These are phyloP conservation scores for Bipolaris zeicola DNA, from an alignment of 2,329 filamentous ascomycete genomes.

Conservation along the genomic window DNA sequence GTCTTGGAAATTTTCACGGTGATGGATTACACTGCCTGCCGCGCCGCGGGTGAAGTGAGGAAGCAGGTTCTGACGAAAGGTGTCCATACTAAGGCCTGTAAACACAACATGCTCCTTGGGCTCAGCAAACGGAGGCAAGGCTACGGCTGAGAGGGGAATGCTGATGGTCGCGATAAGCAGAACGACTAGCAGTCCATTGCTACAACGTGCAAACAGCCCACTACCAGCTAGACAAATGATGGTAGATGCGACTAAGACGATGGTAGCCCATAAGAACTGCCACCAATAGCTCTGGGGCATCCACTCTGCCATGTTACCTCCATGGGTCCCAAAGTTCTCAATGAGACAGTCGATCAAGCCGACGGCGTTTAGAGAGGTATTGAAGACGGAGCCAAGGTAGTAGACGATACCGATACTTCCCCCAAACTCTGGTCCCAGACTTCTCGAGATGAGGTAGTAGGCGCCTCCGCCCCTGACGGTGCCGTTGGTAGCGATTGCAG, in stretches of 20 bases:
- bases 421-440: constrained; percentile 84
- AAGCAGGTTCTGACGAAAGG: constrained; percentile 74
- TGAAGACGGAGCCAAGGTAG: constrained; percentile 82
- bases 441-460: constrained; percentile 87
- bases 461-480: constrained; percentile 86
- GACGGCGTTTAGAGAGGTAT: constrained; percentile 85
- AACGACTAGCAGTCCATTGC: constrained; percentile 74
- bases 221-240: constrained; percentile 79
- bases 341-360: constrained; percentile 83
- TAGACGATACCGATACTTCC: constrained; percentile 87
- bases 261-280: constrained; percentile 75
- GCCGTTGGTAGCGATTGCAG: constrained; percentile 87
- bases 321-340: constrained; percentile 69
- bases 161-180: constrained; percentile 76
- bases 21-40: constrained; percentile 65
- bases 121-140: constrained; percentile 71
- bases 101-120: constrained; percentile 70
- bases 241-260: constrained; percentile 73
- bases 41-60: constrained; percentile 68
- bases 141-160: constrained; percentile 77
- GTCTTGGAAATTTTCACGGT: constrained; percentile 74
- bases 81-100: constrained; percentile 74
- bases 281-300: constrained; percentile 77
- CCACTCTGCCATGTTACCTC: constrained; percentile 62
- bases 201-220: constrained; percentile 77